Conservation (phyloP, 2,329 filamentous ascomycete genomes). For the Apiospora saccharicola region DNA sequence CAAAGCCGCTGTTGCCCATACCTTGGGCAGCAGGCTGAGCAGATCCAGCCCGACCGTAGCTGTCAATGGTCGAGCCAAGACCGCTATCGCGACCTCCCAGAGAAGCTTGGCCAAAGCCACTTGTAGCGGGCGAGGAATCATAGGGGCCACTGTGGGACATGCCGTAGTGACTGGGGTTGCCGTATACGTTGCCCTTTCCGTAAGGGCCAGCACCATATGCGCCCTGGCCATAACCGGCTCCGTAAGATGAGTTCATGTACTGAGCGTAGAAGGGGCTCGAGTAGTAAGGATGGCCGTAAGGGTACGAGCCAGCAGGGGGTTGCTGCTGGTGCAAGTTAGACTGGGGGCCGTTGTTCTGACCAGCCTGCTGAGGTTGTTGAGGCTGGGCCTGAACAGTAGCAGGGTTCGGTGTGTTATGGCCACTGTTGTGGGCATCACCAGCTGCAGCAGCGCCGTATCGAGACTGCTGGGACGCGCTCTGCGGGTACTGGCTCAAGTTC, state of each 20-base stretch:
- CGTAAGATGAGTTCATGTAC: slow-evolving; percentile 62
- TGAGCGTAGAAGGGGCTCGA: slow-evolving; percentile 68
- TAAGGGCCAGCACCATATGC: slow-evolving; percentile 59
- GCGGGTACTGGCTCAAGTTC: slow-evolving; percentile 74
- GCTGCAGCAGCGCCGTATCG: slow-evolving; percentile 64
- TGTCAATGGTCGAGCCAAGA: slow-evolving; percentile 58
- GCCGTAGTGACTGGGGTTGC: slow-evolving; percentile 61
- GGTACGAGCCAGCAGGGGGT: slow-evolving; percentile 44
- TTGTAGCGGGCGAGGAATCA: slow-evolving; percentile 60
- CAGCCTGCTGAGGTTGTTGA: slow-evolving; percentile 32
- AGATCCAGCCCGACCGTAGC: slow-evolving; percentile 61
- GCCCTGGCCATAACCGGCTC: slow-evolving; percentile 59
- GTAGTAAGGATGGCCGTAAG: slow-evolving; percentile 56
- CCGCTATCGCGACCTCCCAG: slow-evolving; percentile 59
- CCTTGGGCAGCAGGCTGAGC: slow-evolving; percentile 59
- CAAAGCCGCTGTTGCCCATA: slow-evolving; percentile 59
- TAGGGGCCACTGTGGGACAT: slow-evolving; percentile 65
- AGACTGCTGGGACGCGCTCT: slow-evolving; percentile 73
- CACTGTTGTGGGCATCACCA: slow-evolving; percentile 79
- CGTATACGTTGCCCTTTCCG: slow-evolving; percentile 62
- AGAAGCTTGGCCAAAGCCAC: slow-evolving; percentile 60
- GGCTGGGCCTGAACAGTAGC: slow-evolving; percentile 39
- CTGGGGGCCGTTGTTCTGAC: slow-evolving; percentile 38
- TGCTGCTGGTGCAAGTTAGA: slow-evolving; percentile 48
- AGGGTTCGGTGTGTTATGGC: slow-evolving; percentile 25